Evolutionary conservation across 805 yeast genomes (phyloP).

Genomic region (Nakazawaea molendinolei): DNA sequence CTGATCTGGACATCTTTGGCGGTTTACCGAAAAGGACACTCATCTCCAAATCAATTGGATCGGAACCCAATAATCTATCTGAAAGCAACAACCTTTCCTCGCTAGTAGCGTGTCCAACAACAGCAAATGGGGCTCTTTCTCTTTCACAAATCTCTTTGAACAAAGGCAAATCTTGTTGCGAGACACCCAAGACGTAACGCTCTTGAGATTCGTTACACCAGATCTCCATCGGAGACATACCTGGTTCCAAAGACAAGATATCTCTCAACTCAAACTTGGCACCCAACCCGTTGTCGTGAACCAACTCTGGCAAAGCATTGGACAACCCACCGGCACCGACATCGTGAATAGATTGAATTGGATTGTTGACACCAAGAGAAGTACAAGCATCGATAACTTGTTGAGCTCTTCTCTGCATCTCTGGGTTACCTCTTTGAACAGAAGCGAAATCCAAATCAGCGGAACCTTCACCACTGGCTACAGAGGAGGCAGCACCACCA

Average conservation of each 20-base stretch:
- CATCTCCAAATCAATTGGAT: constrained; percentile 96
- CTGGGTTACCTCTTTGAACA: constrained; percentile 99
- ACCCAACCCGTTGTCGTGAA: constrained; percentile 94
- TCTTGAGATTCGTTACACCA: constrained; percentile 99
- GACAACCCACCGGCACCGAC: constrained; percentile 99
- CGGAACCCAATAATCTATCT: constrained; percentile 68
- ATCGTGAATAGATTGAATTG: constrained; percentile 94
- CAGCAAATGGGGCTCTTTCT: constrained; percentile 94
- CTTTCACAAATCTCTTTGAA: constrained; percentile 82
- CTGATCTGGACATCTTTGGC: constrained; percentile 84
- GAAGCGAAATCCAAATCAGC: constrained; percentile 97
- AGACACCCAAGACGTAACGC: constrained; percentile 90
- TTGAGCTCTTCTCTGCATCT: constrained; percentile 98
- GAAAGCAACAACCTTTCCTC: constrained; percentile 79
- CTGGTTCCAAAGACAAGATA: constrained; percentile 86
- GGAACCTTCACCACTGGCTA: constrained; percentile 93
- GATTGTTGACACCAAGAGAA: constrained; percentile 64
- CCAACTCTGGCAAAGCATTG: constrained; percentile 95
- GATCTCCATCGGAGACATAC: constrained; percentile 99
- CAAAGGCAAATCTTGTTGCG: constrained; percentile 62
- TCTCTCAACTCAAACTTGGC: constrained; percentile 89
- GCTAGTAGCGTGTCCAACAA: constrained; percentile 88
- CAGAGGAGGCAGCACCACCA: constrained; percentile 99
- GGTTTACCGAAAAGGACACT: constrained; percentile 92
- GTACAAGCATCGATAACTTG: constrained; percentile 95